Conservation (phyloP, 805 yeast genomes). For the Candida maesae region DNA sequence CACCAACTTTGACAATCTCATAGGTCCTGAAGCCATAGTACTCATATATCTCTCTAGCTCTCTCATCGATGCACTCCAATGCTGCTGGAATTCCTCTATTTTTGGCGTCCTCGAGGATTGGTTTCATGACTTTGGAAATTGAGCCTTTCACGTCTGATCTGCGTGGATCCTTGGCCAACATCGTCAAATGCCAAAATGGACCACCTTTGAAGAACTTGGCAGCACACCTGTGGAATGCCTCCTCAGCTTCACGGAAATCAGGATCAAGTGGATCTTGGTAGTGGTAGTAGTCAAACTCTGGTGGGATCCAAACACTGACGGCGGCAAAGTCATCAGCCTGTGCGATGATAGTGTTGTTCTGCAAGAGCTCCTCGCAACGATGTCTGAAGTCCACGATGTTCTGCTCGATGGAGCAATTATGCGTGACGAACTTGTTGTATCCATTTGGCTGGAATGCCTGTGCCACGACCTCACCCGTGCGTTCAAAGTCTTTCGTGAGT, state of each 20-base stretch:
- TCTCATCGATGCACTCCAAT: slow-evolving; percentile 17
- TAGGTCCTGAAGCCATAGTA: slow-evolving; percentile 20
- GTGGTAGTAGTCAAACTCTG: slow-evolving; percentile 15
- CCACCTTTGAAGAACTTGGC: slow-evolving; percentile 11
- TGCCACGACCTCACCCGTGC: slow-evolving; percentile 17
- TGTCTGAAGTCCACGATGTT: slow-evolving; percentile 15
- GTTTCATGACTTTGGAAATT: slow-evolving; percentile 18
- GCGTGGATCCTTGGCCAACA: slow-evolving; percentile 15
- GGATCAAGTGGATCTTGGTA: slow-evolving; percentile 10
- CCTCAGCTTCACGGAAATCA: slow-evolving; percentile 7
- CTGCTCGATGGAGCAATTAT: slow-evolving; percentile 10
- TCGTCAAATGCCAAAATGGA: slow-evolving; percentile 17
- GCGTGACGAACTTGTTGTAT: slow-evolving; percentile 17
- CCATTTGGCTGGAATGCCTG: slow-evolving; percentile 21
- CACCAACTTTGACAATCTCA: slow-evolving; percentile 12
- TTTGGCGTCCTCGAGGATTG: slow-evolving; percentile 18
- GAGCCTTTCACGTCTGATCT: slow-evolving; percentile 12
- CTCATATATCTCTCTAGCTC: slow-evolving; percentile 18
- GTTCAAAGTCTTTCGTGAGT: slow-evolving; percentile 12
- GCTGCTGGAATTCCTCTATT: slow-evolving; percentile 16
- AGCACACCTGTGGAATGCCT: slow-evolving; percentile 8
- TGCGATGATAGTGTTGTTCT: slow-evolving; percentile 12
- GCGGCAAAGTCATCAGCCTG: slow-evolving; percentile 15
- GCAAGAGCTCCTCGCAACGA: slow-evolving; percentile 16
- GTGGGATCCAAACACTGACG: slow-evolving; percentile 24